Evolutionary conservation across 768 basidiomycete species (phyloP), one percentile per base, ranked within the genome.

Genomic region (Tulasnella sp.): DNA sequence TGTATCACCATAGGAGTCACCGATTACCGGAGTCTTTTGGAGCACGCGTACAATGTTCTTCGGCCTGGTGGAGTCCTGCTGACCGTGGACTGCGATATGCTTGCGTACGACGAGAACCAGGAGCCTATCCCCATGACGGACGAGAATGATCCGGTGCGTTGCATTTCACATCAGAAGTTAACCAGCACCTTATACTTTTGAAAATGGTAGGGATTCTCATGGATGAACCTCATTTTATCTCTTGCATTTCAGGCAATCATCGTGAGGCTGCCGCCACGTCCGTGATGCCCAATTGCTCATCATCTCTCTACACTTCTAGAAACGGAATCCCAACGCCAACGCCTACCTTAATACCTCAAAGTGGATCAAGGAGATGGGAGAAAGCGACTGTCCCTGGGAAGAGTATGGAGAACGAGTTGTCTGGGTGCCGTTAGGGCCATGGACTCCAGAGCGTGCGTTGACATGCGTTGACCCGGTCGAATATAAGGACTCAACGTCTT

Each of bases 1-100:
- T 37, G 41, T 16, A 78, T 78, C 60, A 42, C 77, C 41, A 60
- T 42, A 2, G 77, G 77, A 4, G 40, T 78, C 22, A 78, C 77
- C 1, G 54, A 64, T 54, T 78, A 78, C 22, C 31, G 40, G 3
- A 40, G 34, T 20, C 69, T 78, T 3, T 4, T 78, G 14, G 37
- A 28, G 12, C 28, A 78, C 2, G 37, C 60, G 16, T 50, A 50
- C 28, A 78, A 60, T 60, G 60, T 72, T 4, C 69, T 78, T 48
- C 54, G 69, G 2, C 77, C 77, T 3, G 77, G 58, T 6, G 77
- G 77, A 24, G 77, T 78, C 7, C 40, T 58, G 24, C 58, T 78
- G 2, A 64, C 41, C 28, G 60, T 78, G 24, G 77, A 78, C 28
- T 50, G 41, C 22, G 77, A 78, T 14, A 60, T 78, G 58, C 14